A percentile compares a stretch with the other conserved stretches of the same genome.
Conservation (phyloP, 108 stramenopile species). For the Epithemia pelagica region DNA sequence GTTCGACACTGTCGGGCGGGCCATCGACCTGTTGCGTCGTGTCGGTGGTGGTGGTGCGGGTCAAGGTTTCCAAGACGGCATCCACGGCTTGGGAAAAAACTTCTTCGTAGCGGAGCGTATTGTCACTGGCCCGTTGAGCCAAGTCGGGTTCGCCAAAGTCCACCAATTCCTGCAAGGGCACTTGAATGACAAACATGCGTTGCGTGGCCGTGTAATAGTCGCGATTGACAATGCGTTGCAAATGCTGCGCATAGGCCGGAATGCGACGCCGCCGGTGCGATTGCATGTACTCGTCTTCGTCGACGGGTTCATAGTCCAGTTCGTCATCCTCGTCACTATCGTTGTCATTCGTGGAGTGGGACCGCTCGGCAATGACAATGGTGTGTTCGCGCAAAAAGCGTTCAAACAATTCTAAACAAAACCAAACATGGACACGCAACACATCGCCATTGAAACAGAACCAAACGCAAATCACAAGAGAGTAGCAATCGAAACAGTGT, state of each 20-base stretch:
- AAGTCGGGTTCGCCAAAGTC: constrained; percentile 58
- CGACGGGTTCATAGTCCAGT: constrained; percentile 59
- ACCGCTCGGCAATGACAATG: background rate
- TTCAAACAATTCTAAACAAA: background rate
- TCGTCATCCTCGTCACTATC: constrained; percentile 20
- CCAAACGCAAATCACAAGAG: too few relatives aligned
- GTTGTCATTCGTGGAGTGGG: background rate
- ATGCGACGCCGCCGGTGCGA: constrained; percentile 39
- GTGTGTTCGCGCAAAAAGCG: background rate
- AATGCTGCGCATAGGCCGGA: constrained; percentile 54
- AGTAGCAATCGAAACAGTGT: too few relatives aligned
- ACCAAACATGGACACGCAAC: too few relatives aligned
- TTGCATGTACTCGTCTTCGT: constrained; percentile 7
- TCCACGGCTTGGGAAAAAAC: constrained; percentile 69
- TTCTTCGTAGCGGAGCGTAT: constrained; percentile 67
- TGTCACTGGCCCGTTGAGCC: constrained; percentile 50
- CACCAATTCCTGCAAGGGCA: constrained; percentile 62
- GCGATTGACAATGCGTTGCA: constrained; percentile 72
- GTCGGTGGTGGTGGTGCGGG: background rate
- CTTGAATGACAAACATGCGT: constrained; percentile 60
- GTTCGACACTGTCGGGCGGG: constrained; percentile 64
- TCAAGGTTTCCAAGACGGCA: constrained; percentile 26
- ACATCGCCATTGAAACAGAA: too few relatives aligned
- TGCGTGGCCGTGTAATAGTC: constrained; percentile 20
- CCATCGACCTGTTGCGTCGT: background rate